Evolutionary conservation across 2,329 filamentous ascomycete genomes (phyloP).

Genomic region (Shiraia bambusicola): DNA sequence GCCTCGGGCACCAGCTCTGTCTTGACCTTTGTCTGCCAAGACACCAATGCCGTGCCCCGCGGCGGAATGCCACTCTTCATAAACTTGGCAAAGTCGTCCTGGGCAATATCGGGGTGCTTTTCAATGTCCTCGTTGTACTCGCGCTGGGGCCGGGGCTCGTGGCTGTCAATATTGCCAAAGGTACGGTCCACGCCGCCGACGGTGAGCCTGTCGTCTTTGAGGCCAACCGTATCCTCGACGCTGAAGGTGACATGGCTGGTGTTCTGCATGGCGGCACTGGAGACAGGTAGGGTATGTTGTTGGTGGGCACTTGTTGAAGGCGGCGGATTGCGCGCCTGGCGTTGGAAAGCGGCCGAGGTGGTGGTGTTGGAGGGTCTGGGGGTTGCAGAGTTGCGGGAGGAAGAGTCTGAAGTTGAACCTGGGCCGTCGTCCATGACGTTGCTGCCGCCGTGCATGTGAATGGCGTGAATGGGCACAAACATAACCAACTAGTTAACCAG

Average conservation of each 20-base stretch:
- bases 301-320: slow-evolving; percentile 11
- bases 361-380: slow-evolving; percentile 14
- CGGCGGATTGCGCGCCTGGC: not conserved
- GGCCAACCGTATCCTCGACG: slow-evolving; percentile 47
- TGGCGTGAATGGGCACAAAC: slow-evolving; percentile 6
- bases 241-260: slow-evolving; percentile 35
- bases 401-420: not conserved
- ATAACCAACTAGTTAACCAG: not conserved
- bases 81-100: slow-evolving; percentile 42
- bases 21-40: slow-evolving; percentile 48
- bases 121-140: slow-evolving; percentile 43
- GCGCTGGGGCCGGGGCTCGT: slow-evolving; percentile 47
- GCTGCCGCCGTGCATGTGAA: slow-evolving; percentile 19
- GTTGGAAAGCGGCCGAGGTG: slow-evolving; percentile 3
- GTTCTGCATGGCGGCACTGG: slow-evolving; percentile 24
- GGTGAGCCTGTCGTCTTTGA: slow-evolving; percentile 42
- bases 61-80: slow-evolving; percentile 52
- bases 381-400: slow-evolving; percentile 7
- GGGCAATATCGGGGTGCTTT: slow-evolving; percentile 36
- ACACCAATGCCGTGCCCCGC: slow-evolving; percentile 54
- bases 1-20: slow-evolving; percentile 46
- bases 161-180: slow-evolving; percentile 49
- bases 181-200: slow-evolving; percentile 50
- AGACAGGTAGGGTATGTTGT: slow-evolving; percentile 23
- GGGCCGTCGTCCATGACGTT: not conserved